Evolutionary conservation across 2,329 filamentous ascomycete species (phyloP), one percentile per base, ranked within the genome.

Genomic region (Cercospora canescens): DNA sequence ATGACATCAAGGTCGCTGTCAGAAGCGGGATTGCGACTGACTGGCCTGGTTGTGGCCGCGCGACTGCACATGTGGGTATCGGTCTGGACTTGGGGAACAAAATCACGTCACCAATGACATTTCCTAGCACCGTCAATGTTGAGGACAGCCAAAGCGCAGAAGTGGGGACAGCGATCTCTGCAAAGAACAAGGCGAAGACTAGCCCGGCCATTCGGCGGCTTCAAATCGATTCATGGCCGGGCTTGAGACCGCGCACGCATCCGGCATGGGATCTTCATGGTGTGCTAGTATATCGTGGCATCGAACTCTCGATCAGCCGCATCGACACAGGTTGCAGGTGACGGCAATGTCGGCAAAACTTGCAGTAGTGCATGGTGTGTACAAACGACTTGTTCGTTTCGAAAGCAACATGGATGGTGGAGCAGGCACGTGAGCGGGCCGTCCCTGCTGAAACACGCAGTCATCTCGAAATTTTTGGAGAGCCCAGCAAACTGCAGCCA

Each of bases 221-320:
- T n/a, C n/a, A n/a, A n/a, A n/a, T n/a, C n/a, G n/a, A n/a, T n/a
- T n/a, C n/a, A n/a, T n/a, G n/a, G n/a, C n/a, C n/a, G n/a, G n/a
- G n/a, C n/a, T n/a, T n/a, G n/a, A n/a, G n/a, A n/a, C n/a, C 21
- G 41, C 41, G 41, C 6, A 48, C 1, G 12, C 45, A 50, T 28
- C 7, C 12, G n/a, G 21, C 41, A 12, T 21, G 45, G 24, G 21
- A 50, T 28, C 18, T 11, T 54, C 21, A 54, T 54, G 50, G 26
- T 28, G 28, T n/a, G 14, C 56, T 63, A 57, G 60, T 61, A 60
- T 60, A 66, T 66, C 64, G 64, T 54, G 64, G 28, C 21, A 66
- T 66, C 64, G 64, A 63, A 50, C 37, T 32, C 26, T n/a, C 48
- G 8, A 62, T 65, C 63, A 58, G 59, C 60, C 52, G 32, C 52